A percentile compares a stretch with the other conserved stretches of the same genome.
These are phyloP conservation scores for Plasmodium vivax DNA, from an alignment of 169 alveolate species.

Conservation along the genomic window DNA sequence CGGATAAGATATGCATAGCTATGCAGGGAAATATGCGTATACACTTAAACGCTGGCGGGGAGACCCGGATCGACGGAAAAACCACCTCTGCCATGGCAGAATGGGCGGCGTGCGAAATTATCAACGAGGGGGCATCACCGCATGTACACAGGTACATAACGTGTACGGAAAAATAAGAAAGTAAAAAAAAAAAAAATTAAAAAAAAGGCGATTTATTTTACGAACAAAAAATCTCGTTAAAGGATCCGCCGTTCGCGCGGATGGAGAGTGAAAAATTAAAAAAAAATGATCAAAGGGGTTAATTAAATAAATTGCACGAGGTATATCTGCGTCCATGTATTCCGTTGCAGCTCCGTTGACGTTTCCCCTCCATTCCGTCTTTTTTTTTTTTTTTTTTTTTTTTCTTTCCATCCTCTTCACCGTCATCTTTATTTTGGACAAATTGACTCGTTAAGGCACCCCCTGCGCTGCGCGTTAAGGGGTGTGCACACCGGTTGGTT, in stretches of 20 bases:
- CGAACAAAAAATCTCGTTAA: not conserved
- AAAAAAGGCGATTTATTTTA: not conserved
- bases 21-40: not conserved
- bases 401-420: not conserved
- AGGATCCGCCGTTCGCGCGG: not conserved
- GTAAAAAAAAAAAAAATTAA: too few species aligned
- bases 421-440: not conserved
- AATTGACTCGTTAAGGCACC: not conserved
- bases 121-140: not conserved
- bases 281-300: not conserved
- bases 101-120: not conserved
- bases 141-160: not conserved
- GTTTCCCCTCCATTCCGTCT: not conserved
- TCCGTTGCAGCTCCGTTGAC: not conserved
- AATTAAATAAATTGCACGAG: not conserved
- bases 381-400: slow-evolving; percentile 4
- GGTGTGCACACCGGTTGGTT: not conserved
- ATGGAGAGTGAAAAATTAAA: not conserved
- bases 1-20: not conserved
- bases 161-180: not conserved
- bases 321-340: not conserved
- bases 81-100: not conserved
- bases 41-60: not conserved
- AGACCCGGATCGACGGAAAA: not conserved
- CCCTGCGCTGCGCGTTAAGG: not conserved